Percentiles rank a stretch among this genome's conserved stretches.
Evolutionary conservation across 345 rosid species (phyloP).

Genomic region (Gossypium thurberi): DNA sequence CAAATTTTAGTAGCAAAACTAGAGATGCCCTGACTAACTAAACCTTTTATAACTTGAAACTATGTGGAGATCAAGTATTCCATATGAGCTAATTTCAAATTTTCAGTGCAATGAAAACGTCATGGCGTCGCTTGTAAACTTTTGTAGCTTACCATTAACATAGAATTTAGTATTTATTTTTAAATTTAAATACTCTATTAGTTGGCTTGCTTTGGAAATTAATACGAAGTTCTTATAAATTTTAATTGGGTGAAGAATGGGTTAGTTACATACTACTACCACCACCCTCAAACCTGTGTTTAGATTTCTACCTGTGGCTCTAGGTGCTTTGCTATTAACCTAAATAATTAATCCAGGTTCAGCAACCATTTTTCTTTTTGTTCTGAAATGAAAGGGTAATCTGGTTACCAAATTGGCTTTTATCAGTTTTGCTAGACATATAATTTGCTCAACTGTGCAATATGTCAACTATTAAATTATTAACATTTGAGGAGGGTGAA

Average conservation of each 20-base stretch:
- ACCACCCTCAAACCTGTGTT: background rate
- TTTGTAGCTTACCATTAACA: background rate
- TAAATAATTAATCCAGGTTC: background rate
- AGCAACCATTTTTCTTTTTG: background rate
- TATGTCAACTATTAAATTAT: background rate
- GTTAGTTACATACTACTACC: background rate
- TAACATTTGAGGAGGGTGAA: background rate
- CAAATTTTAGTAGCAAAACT: background rate
- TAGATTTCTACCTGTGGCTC: background rate
- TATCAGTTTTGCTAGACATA: background rate
- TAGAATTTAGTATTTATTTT: background rate
- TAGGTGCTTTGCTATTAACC: background rate
- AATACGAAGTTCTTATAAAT: background rate
- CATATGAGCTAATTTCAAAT: background rate
- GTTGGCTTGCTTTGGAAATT: background rate
- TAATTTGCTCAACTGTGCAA: background rate
- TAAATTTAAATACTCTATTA: background rate
- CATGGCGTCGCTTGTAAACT: background rate
- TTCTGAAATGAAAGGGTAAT: background rate
- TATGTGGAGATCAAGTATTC: background rate
- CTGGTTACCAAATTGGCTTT: background rate
- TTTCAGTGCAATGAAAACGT: background rate
- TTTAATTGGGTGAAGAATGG: background rate
- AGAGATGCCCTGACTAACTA: background rate
- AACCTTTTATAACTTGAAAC: background rate